phyloP scores from a whole-genome alignment of 2,329 filamentous ascomycete species.

The Nannizziopsis barbatae region DNA sequence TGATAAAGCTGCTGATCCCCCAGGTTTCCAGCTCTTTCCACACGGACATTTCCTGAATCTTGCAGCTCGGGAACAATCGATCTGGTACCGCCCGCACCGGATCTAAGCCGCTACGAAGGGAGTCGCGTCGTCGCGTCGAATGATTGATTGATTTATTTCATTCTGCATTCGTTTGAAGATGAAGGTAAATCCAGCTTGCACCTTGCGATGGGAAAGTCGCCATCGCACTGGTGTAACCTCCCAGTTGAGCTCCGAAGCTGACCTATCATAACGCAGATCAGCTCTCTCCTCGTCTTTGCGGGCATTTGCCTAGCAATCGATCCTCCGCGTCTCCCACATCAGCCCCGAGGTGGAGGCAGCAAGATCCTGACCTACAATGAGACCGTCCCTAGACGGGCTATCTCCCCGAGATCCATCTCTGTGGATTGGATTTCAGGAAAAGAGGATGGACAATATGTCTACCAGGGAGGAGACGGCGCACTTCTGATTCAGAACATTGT shows the following conservation, averaged over 20 bases:
- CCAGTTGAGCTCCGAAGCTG: not conserved
- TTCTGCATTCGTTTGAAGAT: conserved; percentile 8
- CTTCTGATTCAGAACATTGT: conserved; percentile 53
- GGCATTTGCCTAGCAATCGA: conserved; percentile 31
- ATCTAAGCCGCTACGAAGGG: conserved; percentile 2
- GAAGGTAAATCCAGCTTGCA: conserved; percentile 8
- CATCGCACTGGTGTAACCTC: not conserved
- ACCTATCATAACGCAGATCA: conserved; percentile 1
- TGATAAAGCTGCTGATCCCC: conserved; percentile 10
- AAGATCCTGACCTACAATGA: conserved; percentile 51
- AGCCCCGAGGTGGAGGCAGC: conserved; percentile 46
- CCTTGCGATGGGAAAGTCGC: not conserved
- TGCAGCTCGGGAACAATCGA: conserved; percentile 4
- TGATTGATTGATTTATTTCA: conserved; percentile 4
- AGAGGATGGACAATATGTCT: conserved; percentile 53
- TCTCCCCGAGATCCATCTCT: conserved; percentile 39
- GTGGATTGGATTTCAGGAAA: conserved; percentile 50
- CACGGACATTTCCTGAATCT: conserved; percentile 5
- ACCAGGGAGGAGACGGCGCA: conserved; percentile 39
- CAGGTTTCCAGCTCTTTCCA: not conserved
- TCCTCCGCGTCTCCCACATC: conserved; percentile 43
- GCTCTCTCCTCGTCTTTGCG: conserved; percentile 15
- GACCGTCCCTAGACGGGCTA: conserved; percentile 40
- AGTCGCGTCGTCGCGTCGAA: conserved; percentile 1
- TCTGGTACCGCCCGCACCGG: conserved; percentile 2